A percentile compares a stretch with the other conserved stretches of the same genome.
Conservation (phyloP, 371 early-diverging fungal species). For the Choanephora cucurbitarum region DNA sequence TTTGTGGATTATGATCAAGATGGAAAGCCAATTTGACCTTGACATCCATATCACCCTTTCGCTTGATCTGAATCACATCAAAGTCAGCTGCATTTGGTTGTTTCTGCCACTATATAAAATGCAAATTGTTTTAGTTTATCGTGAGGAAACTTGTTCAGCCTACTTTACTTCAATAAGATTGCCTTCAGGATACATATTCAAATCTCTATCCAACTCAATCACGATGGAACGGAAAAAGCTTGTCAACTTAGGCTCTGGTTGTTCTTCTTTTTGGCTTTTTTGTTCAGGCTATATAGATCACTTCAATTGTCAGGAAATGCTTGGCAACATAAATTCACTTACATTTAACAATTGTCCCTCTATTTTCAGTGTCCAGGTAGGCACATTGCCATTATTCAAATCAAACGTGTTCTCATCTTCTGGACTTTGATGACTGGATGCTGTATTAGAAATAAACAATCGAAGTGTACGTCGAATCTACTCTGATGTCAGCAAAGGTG, state of each 20-base stretch:
- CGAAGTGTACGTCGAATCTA: constrained; percentile 83
- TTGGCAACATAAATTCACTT: constrained; percentile 17
- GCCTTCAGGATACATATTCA: constrained; percentile 70
- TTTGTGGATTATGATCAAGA: constrained; percentile 76
- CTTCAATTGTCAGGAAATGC: too few relatives aligned
- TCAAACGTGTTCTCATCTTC: constrained; percentile 54
- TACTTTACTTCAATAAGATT: constrained; percentile 68
- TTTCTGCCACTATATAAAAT: constrained; percentile 62
- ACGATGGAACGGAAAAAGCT: constrained; percentile 78
- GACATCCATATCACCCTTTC: constrained; percentile 85
- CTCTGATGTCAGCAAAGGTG: too few relatives aligned
- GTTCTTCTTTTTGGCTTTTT: constrained; percentile 41
- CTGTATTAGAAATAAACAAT: constrained; percentile 86
- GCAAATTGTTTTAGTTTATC: too few relatives aligned
- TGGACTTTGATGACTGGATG: constrained; percentile 61
- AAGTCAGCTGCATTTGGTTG: constrained; percentile 57
- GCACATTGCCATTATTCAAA: constrained; percentile 58
- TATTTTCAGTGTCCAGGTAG: constrained; percentile 92
- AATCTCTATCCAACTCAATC: constrained; percentile 85
- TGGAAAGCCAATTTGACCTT: constrained; percentile 77
- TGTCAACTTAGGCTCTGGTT: constrained; percentile 79
- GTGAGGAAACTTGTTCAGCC: neutral
- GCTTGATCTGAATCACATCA: constrained; percentile 92
- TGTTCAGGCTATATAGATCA: too few relatives aligned
- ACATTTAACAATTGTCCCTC: constrained; percentile 87